These are phyloP conservation scores for Penicillium oxalicum DNA, from an alignment of 2,329 filamentous ascomycete species.

Conservation along the genomic window DNA sequence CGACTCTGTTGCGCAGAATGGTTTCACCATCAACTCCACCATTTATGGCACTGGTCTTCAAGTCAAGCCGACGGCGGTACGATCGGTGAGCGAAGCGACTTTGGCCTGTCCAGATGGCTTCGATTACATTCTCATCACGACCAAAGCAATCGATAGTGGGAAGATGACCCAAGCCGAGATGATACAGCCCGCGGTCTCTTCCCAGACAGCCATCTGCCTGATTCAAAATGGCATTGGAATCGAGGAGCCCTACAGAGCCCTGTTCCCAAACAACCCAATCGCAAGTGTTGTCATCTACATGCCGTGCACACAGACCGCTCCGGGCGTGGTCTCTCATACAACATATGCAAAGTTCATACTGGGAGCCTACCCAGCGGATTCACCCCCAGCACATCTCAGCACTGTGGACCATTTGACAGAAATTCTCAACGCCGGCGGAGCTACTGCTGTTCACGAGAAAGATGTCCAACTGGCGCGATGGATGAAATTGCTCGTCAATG, in stretches of 20 bases:
- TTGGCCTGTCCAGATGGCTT: not conserved
- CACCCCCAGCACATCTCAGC: not conserved
- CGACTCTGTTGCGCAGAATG: not conserved
- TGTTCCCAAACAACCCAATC: not conserved
- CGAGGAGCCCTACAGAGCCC: not conserved
- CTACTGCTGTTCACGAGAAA: not conserved
- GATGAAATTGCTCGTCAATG: not conserved
- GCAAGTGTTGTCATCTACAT: not conserved
- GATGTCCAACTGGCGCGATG: not conserved
- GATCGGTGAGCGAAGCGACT: not conserved
- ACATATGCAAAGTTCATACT: not conserved
- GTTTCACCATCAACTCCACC: not conserved
- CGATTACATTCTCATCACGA: not conserved
- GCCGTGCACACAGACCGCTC: not conserved
- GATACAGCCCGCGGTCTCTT: not conserved
- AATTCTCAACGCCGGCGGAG: not conserved
- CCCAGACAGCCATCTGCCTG: not conserved
- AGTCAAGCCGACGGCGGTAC: not conserved
- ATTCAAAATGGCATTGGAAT: conserved; percentile 1
- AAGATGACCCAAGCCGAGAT: not conserved
- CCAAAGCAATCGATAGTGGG: not conserved
- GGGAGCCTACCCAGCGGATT: not conserved
- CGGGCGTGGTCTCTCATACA: not conserved
- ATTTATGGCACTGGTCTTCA: not conserved
- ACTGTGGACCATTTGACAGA: not conserved